A percentile compares a stretch with the other conserved stretches of the same genome.
phyloP scores from a whole-genome alignment of 345 rosid species.

The Citrus hindsii region DNA sequence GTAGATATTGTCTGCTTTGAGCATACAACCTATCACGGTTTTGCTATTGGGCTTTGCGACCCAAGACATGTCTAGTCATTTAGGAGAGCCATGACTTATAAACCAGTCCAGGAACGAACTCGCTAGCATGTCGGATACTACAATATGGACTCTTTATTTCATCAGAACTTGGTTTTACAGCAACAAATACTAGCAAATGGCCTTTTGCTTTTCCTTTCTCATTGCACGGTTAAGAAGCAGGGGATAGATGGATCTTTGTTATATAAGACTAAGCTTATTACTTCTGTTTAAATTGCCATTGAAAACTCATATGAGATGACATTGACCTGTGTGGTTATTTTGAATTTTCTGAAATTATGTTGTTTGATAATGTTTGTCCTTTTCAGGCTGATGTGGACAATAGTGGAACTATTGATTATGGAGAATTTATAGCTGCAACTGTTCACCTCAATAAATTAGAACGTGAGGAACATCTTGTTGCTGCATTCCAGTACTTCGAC shows the following conservation, averaged over 20 bases:
- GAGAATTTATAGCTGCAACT: slow-evolving; percentile 96
- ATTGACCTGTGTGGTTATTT: not conserved
- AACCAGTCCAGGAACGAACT: no score
- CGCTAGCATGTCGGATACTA: no score
- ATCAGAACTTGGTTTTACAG: not conserved
- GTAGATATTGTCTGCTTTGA: no score
- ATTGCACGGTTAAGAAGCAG: not conserved
- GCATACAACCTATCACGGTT: no score
- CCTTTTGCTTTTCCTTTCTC: not conserved
- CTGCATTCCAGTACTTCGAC: slow-evolving; percentile 92
- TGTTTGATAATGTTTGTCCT: slow-evolving; percentile 6
- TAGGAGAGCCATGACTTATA: no score
- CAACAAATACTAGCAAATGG: not conserved
- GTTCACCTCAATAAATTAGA: slow-evolving; percentile 93
- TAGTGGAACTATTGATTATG: slow-evolving; percentile 94
- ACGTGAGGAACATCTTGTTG: slow-evolving; percentile 96
- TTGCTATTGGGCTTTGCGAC: no score
- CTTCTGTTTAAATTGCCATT: not conserved
- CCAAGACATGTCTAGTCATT: no score
- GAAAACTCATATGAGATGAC: not conserved
- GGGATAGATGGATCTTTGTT: not conserved
- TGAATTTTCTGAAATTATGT: slow-evolving; percentile 1
- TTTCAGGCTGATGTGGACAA: slow-evolving; percentile 96
- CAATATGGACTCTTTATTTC: not conserved
- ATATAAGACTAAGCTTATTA: not conserved